Base-by-base conservation (phyloP, 2,329 filamentous ascomycete species). In the Fusarium sp. region DNA sequence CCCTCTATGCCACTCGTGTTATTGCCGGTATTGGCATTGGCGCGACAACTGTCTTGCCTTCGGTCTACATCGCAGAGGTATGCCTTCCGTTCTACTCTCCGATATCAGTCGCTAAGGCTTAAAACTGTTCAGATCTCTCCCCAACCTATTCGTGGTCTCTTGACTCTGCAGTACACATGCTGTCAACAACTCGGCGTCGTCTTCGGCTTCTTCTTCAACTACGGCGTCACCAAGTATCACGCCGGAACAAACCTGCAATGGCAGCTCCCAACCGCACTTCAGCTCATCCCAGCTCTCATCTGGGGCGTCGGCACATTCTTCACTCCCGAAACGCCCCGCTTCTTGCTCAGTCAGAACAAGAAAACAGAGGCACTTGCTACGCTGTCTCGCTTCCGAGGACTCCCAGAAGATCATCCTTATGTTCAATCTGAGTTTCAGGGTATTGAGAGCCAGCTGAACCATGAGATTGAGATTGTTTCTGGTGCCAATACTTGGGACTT, bases 131-230 rank as follows among this genome's bases (percentile, higher is more conserved):
- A 75, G 77, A 79, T 79, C 16, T 74, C 76, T 0, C 76, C 78
- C 1, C 64, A 71, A 5, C 77, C 77, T 1, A 81, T 81, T 10
- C 75, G 79, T 1, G 79, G 80, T 10, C 75, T 81, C 3, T 14
- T 81, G 6, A 81, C 78, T 0, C 70, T 81, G 0, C 79, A 81
- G 26, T 81, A 81, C 36, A 78, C 78, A 1, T 80, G 78, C 62
- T 81, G 79, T 13, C 79, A 81, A 20, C 79, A 81, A 26, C 78
- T 81, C 13, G 74, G 78, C 7, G 78, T 80, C 12, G 78, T 80
- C 7, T 79, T 80, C n/a, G 78, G 79, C 3, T 80, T 82, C 54
- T 82, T 82, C 55, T 70, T 80, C 41, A 82, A 82, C 57, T 82
- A 83, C 45, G 77, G 80, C 5, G 75, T 81, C 16, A 79, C 82